Conservation (phyloP, 2,329 filamentous ascomycete species). For the Dothidotthia symphoricarpi region DNA sequence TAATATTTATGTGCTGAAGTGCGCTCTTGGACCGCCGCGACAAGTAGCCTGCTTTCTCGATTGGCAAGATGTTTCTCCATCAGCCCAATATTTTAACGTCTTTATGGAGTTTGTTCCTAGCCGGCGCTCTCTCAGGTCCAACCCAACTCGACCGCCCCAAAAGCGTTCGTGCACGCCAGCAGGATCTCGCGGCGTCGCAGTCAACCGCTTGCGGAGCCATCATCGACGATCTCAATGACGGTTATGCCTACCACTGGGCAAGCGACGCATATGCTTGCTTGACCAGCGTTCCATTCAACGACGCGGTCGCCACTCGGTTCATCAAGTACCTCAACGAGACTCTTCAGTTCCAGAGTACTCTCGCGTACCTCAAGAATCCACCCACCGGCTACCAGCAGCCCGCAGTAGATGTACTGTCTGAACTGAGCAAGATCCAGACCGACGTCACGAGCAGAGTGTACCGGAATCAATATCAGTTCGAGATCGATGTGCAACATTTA, state of each 20-base stretch:
- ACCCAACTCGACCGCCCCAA: slow-evolving; percentile 1
- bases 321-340: slow-evolving; percentile 48
- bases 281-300: slow-evolving; percentile 47
- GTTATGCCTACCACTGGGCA: slow-evolving; percentile 7
- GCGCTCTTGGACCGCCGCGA: not conserved
- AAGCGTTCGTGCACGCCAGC: slow-evolving; percentile 5
- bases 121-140: not conserved
- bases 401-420: slow-evolving; percentile 34
- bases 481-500: slow-evolving; percentile 38
- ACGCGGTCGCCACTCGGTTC: slow-evolving; percentile 46
- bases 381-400: slow-evolving; percentile 45
- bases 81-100: not conserved
- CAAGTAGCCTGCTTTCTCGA: not conserved
- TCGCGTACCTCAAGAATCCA: slow-evolving; percentile 44
- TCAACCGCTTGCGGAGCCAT: slow-evolving; percentile 6
- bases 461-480: slow-evolving; percentile 42
- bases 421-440: slow-evolving; percentile 27
- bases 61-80: not conserved
- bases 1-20: not conserved
- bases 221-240: slow-evolving; percentile 3
- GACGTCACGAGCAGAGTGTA: slow-evolving; percentile 29
- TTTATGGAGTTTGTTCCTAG: not conserved
- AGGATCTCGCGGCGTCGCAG: slow-evolving; percentile 1
- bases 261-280: slow-evolving; percentile 37
- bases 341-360: slow-evolving; percentile 47